Evolutionary conservation across 768 basidiomycete genomes (phyloP), one percentile per base, ranked within the genome.

Genomic region (Lentinus brumalis): DNA sequence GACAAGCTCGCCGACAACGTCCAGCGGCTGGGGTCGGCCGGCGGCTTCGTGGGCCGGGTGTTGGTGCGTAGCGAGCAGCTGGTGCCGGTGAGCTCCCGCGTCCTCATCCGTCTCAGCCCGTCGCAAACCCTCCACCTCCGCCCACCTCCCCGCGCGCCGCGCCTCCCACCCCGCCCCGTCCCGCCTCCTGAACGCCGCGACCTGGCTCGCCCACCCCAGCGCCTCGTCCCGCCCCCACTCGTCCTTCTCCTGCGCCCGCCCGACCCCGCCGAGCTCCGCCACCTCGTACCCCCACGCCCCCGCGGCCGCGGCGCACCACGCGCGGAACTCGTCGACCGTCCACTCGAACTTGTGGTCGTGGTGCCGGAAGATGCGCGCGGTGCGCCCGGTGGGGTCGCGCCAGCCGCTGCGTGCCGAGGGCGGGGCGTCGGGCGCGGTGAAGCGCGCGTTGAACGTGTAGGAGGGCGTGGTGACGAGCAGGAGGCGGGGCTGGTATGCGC

Each of bases 341-440:
- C 91, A 96, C 71, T 96, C 94, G 63, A 95, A 93, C 66, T 94
- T 89, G 73, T 96, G 94, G 65, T 95, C 94, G 26, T 74, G 60
- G 69, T 96, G 92, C 21, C 94, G 80, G 76, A 94, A 95, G 31
- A 89, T 73, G 1, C 93, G 83, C 50, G 81, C 69, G 0, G 92
- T 94, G 16, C 89, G 83, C 14, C 80, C 77, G 0, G 92, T 94
- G 3, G 94, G 92, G 73, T 96, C 94, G 0, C 73, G 78, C 69
- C 73, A 86, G 0, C 89, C 92, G 26, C 73, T 57, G 2, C 69
- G 70, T 0, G 59, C 63, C 16, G 16, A 68, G 14, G 81, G 66
- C 7, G 78, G 77, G 5, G 77, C 74, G 40, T 77, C 70, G 0
- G 88, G 89, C 1, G 83, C 71, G 0, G 85, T 82, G 76, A 92